Evolutionary conservation across 1,284 basidiomycete genomes (phyloP).

Genomic region (Trametes pubescens): DNA sequence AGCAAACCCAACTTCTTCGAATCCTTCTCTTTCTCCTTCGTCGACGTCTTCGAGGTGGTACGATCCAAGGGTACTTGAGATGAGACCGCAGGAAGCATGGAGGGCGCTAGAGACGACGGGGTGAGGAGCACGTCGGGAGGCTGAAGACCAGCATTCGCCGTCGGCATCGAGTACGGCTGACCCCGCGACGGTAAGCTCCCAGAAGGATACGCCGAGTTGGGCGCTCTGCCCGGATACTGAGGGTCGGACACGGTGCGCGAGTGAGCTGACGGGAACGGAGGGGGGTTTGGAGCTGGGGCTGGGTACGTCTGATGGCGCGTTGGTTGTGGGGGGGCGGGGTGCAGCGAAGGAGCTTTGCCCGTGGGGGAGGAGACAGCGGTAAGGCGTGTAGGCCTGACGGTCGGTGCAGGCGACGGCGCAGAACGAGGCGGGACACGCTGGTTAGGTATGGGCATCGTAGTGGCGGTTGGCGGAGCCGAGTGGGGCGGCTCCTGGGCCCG

Average conservation of each 20-base stretch:
- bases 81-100: slow-evolving; percentile 35
- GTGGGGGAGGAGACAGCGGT: slow-evolving; percentile 31
- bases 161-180: slow-evolving; percentile 28
- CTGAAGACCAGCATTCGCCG: slow-evolving; percentile 29
- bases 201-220: slow-evolving; percentile 17
- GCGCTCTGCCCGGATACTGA: slow-evolving; percentile 25
- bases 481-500: slow-evolving; percentile 25
- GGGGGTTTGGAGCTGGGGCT: slow-evolving; percentile 14
- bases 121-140: slow-evolving; percentile 39
- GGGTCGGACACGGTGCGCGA: slow-evolving; percentile 41
- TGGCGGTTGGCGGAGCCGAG: slow-evolving; percentile 23
- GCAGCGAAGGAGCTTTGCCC: slow-evolving; percentile 27
- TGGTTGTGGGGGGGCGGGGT: slow-evolving; percentile 34
- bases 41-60: slow-evolving; percentile 36
- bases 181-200: slow-evolving; percentile 28
- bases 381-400: slow-evolving; percentile 23
- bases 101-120: slow-evolving; percentile 43
- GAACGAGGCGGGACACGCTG: slow-evolving; percentile 39
- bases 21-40: slow-evolving; percentile 36
- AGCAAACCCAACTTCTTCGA: slow-evolving; percentile 45
- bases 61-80: slow-evolving; percentile 24
- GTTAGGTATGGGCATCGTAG: slow-evolving; percentile 15
- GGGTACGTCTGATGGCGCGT: slow-evolving; percentile 36
- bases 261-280: slow-evolving; percentile 30
- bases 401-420: slow-evolving; percentile 40